Base-by-base conservation (phyloP, 148 eudicot species). In the Camellia lanceoleosa region DNA sequence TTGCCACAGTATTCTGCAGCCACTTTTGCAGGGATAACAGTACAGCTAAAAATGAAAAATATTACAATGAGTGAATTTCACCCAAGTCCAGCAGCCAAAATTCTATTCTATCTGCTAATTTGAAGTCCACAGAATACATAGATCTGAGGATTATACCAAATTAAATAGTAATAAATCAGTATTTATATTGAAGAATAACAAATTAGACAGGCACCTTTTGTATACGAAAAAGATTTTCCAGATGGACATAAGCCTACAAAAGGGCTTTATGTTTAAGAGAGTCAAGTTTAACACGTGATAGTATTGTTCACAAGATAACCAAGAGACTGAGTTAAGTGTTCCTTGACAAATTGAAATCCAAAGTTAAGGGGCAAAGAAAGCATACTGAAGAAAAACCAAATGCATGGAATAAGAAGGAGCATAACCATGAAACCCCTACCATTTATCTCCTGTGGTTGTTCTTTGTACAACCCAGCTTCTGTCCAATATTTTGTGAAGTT, bases 401-500 rank as follows among this genome's bases (percentile, higher is more conserved):
- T 41, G 19, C 71, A 68, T 41, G n/a, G 43, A 42, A 18, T 7
- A 9, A 76, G 10, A 56, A 64, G 46, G 41, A 70, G 60, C 14
- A 8, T 13, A 56, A n/a, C 23, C 15, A 66, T 47, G 54, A 68
- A 74, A 44, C 13, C 75, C 75, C 82, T 78, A 11, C 94, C 92
- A 83, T 38, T 71, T 19, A 77, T 76, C 54, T 72, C 85, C 74
- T 52, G 69, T 46, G 81, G 74, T 70, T 84, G 87, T 14, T 87
- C 87, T 71, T 77, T 81, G 79, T 84, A 83, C 75, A 91, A 80
- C 44, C 87, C 87, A 82, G 92, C 90, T 67, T 82, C 94, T 60
- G 83, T 71, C 94, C 94, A 89, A 51, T 82, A 88, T 82, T 85
- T 85, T 81, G 79, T 80, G 68, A 91, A 91, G 77, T 83, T 88